phyloP scores from a whole-genome alignment of 2,329 filamentous ascomycete species.

The Aspergillus neoniger region DNA sequence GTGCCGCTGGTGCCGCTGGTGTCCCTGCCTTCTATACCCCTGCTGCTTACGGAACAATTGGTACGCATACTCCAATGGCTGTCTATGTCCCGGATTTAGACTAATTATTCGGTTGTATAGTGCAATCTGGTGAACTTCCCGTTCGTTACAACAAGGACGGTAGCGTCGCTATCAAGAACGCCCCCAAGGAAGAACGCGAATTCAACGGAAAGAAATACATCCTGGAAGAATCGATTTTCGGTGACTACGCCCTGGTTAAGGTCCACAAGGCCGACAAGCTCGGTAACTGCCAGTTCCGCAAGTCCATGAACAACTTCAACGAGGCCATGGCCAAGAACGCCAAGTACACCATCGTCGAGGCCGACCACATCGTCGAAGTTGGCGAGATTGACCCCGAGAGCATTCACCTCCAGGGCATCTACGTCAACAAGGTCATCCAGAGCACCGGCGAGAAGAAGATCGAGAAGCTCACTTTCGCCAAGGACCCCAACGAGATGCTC shows the following conservation, averaged over 20 bases:
- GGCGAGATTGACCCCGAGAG: slow-evolving; percentile 72
- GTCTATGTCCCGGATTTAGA: slow-evolving; percentile 39
- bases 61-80: slow-evolving; percentile 33
- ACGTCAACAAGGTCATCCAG: slow-evolving; percentile 77
- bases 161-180: slow-evolving; percentile 68
- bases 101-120: slow-evolving; percentile 36
- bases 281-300: slow-evolving; percentile 79
- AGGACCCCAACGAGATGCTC: slow-evolving; percentile 56
- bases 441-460: slow-evolving; percentile 71
- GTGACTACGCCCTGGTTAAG: slow-evolving; percentile 75
- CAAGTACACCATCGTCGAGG: slow-evolving; percentile 77
- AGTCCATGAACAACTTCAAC: slow-evolving; percentile 72
- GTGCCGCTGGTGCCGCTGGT: slow-evolving; percentile 79
- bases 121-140: slow-evolving; percentile 54
- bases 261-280: slow-evolving; percentile 75
- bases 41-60: slow-evolving; percentile 74
- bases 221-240: slow-evolving; percentile 74
- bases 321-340: slow-evolving; percentile 80
- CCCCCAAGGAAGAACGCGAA: slow-evolving; percentile 68
- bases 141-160: slow-evolving; percentile 84
- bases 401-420: slow-evolving; percentile 81
- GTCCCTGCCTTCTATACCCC: slow-evolving; percentile 86
- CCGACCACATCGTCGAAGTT: slow-evolving; percentile 76
- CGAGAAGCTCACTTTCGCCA: slow-evolving; percentile 77
- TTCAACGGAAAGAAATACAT: slow-evolving; percentile 74